Evolutionary conservation across 768 basidiomycete species (phyloP).

Genomic region (Boletus barrowsii): DNA sequence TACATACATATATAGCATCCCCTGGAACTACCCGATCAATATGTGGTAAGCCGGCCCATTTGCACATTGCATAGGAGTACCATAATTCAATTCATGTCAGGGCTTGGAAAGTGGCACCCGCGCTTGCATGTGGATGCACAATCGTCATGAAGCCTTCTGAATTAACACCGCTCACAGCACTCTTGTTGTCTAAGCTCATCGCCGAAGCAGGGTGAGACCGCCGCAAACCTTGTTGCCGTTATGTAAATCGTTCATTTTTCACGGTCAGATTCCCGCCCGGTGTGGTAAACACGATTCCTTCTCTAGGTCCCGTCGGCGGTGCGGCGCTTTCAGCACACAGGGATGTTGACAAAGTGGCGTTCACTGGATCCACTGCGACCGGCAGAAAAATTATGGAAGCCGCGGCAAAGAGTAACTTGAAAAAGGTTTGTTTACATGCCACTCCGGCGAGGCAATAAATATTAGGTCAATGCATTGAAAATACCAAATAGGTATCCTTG

Average conservation of each 20-base stretch:
- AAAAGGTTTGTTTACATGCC: constrained; percentile 59
- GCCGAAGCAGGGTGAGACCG: constrained; percentile 73
- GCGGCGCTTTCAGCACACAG: constrained; percentile 78
- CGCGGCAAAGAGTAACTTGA: constrained; percentile 89
- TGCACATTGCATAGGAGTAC: not conserved
- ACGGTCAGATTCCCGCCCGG: constrained; percentile 80
- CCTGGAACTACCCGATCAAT: constrained; percentile 91
- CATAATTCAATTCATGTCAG: constrained; percentile 30
- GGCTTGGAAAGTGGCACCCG: constrained; percentile 92
- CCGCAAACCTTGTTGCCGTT: constrained; percentile 6
- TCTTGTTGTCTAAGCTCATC: constrained; percentile 77
- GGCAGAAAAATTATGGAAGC: constrained; percentile 91
- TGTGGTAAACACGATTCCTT: constrained; percentile 85
- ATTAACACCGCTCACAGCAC: constrained; percentile 77
- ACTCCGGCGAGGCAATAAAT: constrained; percentile 24
- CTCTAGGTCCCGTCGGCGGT: constrained; percentile 78
- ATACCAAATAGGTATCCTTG: constrained; percentile 62
- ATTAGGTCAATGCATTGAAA: constrained; percentile 10
- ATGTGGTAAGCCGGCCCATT: constrained; percentile 57
- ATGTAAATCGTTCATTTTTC: constrained; percentile 14
- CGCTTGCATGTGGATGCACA: constrained; percentile 87
- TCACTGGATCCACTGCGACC: constrained; percentile 89
- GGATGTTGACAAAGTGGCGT: constrained; percentile 92
- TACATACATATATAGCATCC: constrained; percentile 50
- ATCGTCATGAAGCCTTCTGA: constrained; percentile 96